phyloP scores from a whole-genome alignment of 1,139 yeast genomes.

The Yamadazyma atmosphaerica region DNA sequence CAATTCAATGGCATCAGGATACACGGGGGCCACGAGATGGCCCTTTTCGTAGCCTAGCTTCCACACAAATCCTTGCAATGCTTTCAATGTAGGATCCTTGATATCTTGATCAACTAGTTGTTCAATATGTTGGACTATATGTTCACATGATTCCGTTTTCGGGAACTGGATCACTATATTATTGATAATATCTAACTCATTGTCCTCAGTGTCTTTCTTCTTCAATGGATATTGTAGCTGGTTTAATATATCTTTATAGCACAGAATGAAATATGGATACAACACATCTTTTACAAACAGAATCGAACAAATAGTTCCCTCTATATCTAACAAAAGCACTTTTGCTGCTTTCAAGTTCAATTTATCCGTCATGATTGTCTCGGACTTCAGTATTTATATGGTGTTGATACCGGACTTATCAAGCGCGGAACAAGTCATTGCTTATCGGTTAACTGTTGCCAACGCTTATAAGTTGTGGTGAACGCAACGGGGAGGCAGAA shows the following conservation, averaged over 20 bases:
- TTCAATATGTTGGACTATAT: conserved; percentile 34
- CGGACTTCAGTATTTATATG: no score
- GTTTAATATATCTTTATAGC: conserved; percentile 25
- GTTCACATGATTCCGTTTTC: conserved; percentile 23
- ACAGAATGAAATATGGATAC: conserved; percentile 50
- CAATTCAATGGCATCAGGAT: conserved; percentile 65
- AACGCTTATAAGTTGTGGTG: no score
- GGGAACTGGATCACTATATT: conserved; percentile 42
- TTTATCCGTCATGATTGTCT: not conserved
- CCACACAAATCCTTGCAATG: conserved; percentile 87
- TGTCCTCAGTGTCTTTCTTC: conserved; percentile 2
- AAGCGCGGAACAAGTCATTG: no score
- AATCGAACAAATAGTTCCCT: conserved; percentile 91
- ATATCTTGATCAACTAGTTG: conserved; percentile 61
- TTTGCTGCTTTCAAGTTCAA: not conserved
- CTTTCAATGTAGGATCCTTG: conserved; percentile 76
- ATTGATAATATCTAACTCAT: conserved; percentile 18
- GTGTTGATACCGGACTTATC: no score
- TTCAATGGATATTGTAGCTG: conserved; percentile 35
- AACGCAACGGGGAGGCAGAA: no score
- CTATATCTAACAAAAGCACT: conserved; percentile 58
- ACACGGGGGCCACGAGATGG: conserved; percentile 74
- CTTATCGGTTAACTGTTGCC: no score
- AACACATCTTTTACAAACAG: conserved; percentile 77
- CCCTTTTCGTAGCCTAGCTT: conserved; percentile 73